A percentile compares a stretch with the other conserved stretches of the same genome.
phyloP scores from a whole-genome alignment of 192 early-diverging fungal genomes.

The Gorgonomyces haynaldii region DNA sequence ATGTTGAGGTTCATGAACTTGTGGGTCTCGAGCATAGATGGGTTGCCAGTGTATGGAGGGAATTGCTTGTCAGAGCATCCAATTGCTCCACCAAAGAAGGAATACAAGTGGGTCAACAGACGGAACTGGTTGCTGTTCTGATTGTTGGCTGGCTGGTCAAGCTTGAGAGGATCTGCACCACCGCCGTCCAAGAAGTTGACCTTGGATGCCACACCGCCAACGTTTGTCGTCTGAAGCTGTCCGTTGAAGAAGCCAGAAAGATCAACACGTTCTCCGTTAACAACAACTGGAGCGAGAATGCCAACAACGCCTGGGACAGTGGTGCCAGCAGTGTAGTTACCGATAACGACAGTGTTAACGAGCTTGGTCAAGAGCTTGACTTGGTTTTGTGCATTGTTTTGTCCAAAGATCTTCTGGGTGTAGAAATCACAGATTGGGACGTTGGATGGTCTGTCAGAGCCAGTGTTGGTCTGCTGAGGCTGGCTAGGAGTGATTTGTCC shows the following conservation, averaged over 20 bases:
- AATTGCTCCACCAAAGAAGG: background rate
- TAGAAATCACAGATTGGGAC: background rate
- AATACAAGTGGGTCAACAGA: constrained; percentile 12
- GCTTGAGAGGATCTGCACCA: constrained; percentile 10
- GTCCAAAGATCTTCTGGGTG: background rate
- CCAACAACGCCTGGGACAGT: background rate
- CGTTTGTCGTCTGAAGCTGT: background rate
- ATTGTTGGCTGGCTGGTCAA: background rate
- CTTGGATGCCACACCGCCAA: background rate
- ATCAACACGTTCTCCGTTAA: background rate
- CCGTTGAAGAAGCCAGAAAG: constrained; percentile 5
- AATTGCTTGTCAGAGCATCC: constrained; percentile 5
- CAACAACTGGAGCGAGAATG: constrained; percentile 2
- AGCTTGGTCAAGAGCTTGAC: constrained; percentile 6
- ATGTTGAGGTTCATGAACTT: constrained; percentile 13
- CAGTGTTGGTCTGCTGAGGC: too few relatives aligned
- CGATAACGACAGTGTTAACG: constrained; percentile 9
- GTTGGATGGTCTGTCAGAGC: background rate
- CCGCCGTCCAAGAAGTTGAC: constrained; percentile 13
- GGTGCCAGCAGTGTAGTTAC: constrained; percentile 8
- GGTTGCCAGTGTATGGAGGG: constrained; percentile 4
- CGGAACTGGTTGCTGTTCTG: constrained; percentile 1
- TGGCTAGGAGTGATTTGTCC: too few relatives aligned
- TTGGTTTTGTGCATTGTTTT: constrained; percentile 9
- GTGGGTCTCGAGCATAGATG: constrained; percentile 9